phyloP scores from a whole-genome alignment of 2,329 filamentous ascomycete species.

The Alternaria arborescens region DNA sequence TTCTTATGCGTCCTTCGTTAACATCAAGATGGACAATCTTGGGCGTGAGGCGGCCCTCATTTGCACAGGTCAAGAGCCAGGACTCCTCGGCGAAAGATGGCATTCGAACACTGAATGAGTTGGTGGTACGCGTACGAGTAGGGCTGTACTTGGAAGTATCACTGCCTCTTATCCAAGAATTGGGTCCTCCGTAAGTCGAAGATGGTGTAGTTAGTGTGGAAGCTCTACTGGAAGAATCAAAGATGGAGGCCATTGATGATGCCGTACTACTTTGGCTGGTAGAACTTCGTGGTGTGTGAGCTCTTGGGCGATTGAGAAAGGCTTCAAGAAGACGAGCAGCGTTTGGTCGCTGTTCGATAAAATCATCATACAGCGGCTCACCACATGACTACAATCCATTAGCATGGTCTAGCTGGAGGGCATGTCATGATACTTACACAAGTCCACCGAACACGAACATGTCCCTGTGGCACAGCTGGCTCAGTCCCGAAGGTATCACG shows the following conservation, averaged over 20 bases:
- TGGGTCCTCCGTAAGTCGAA: constrained; percentile 38
- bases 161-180: constrained; percentile 26
- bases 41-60: constrained; percentile 48
- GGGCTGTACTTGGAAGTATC: constrained; percentile 38
- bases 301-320: constrained; percentile 47
- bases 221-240: constrained; percentile 36
- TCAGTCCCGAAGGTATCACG: constrained; percentile 41
- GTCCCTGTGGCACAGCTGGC: constrained; percentile 35
- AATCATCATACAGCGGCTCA: constrained; percentile 50
- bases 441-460: constrained; percentile 49
- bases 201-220: constrained; percentile 39
- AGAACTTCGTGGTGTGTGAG: constrained; percentile 35
- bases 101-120: constrained; percentile 38
- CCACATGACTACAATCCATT: constrained; percentile 39
- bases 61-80: constrained; percentile 52
- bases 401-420: neutral
- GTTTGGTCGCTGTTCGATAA: constrained; percentile 47
- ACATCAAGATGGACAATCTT: constrained; percentile 52
- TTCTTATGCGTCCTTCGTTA: constrained; percentile 39
- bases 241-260: constrained; percentile 40
- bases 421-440: constrained; percentile 34
- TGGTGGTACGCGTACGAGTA: constrained; percentile 28
- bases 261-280: constrained; percentile 34
- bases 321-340: constrained; percentile 52
- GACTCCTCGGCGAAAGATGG: constrained; percentile 32